phyloP scores from a whole-genome alignment of 495 filamentous ascomycete species.

The Trichoderma reesei region DNA sequence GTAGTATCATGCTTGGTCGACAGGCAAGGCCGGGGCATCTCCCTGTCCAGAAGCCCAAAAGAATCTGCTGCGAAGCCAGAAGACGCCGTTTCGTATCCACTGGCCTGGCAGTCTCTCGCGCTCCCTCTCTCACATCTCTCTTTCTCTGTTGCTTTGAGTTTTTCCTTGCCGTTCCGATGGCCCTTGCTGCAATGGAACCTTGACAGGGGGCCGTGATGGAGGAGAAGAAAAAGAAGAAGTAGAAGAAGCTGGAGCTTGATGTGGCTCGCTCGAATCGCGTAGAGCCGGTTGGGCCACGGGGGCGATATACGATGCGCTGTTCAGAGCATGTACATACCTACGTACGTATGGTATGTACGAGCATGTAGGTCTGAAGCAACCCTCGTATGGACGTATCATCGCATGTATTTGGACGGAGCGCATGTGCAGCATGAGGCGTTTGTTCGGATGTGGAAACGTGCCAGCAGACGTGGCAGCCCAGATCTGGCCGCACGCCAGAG shows the following conservation, averaged over 20 bases:
- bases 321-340: too few relatives aligned
- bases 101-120: background rate
- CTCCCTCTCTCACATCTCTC: background rate
- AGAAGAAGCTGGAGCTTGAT: background rate
- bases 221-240: too few relatives aligned
- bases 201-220: background rate
- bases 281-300: background rate
- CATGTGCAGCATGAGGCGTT: slow-evolving; percentile 1
- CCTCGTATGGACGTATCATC: background rate
- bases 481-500: slow-evolving; percentile 1
- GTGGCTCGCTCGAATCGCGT: slow-evolving; percentile 5
- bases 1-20: background rate
- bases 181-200: slow-evolving; percentile 7
- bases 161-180: background rate
- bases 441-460: background rate
- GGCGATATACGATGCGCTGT: background rate
- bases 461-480: slow-evolving; percentile 1
- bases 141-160: background rate
- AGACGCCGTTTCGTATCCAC: background rate
- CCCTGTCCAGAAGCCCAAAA: background rate
- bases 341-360: too few relatives aligned
- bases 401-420: background rate
- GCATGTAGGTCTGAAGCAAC: too few relatives aligned
- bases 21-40: background rate
- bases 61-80: background rate